phyloP scores from a whole-genome alignment of 352 stramenopile species.

The Phytophthora quininea region DNA sequence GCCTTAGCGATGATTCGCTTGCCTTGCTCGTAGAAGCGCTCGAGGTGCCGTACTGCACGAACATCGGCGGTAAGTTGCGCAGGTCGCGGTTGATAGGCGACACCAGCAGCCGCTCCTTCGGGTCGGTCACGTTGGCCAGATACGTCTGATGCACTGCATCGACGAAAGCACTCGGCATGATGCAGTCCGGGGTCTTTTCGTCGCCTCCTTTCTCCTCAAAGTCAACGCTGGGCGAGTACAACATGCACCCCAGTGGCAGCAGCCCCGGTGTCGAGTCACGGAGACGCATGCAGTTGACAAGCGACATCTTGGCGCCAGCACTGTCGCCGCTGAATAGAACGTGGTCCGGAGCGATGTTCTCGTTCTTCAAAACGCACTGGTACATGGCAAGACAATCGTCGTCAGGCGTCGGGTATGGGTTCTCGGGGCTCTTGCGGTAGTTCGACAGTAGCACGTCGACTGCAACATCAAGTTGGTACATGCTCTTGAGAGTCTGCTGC shows the following conservation, averaged over 20 bases:
- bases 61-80: constrained; percentile 23
- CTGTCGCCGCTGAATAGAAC: constrained; percentile 44
- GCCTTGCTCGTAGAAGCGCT: constrained; percentile 31
- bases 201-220: constrained; percentile 31
- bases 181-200: constrained; percentile 29
- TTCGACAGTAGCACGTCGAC: constrained; percentile 50
- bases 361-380: constrained; percentile 27
- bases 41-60: constrained; percentile 33
- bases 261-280: constrained; percentile 15
- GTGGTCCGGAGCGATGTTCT: constrained; percentile 25
- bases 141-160: constrained; percentile 30
- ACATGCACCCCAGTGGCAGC: constrained; percentile 21
- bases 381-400: constrained; percentile 43
- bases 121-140: constrained; percentile 21
- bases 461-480: constrained; percentile 9
- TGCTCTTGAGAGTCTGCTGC: constrained; percentile 12
- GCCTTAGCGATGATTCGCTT: constrained; percentile 25
- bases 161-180: constrained; percentile 29
- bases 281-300: constrained; percentile 26
- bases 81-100: constrained; percentile 28
- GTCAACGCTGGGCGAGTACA: constrained; percentile 28
- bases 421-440: constrained; percentile 49
- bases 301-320: constrained; percentile 36
- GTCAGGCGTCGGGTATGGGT: constrained; percentile 35
- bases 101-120: constrained; percentile 18